Base-by-base conservation (phyloP, 192 early-diverging fungal species). In the Coemansia aciculifera region DNA sequence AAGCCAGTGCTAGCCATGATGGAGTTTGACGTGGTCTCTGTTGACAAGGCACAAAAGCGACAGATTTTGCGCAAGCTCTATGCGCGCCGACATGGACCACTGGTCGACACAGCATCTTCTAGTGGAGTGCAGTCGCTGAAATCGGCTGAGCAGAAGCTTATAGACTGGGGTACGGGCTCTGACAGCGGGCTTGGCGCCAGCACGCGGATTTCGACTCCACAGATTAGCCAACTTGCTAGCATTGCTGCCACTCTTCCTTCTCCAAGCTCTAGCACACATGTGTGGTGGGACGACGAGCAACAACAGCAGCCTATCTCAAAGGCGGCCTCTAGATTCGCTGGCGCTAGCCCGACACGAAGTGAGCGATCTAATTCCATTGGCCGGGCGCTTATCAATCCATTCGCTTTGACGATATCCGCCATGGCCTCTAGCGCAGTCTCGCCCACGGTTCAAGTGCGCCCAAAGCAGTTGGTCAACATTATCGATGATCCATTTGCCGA, bases 1-100 rank as follows among this genome's bases (percentile, higher is more conserved):
- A 84, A 84, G 54, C 82, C 82, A 9, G 82, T 84, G 10, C 38
- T 77, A 57, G 77, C 68, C 2, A 69, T 76, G 64, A 72, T 79
- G 67, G 37, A 77, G 62, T 71, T 76, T 69, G 63, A 84, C 27
- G 82, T 84, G 1, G 39, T 76, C 29, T 76, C 74, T 15, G 69
- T 84, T 12, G 77, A 84, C 56, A 78, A 79, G 74, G 59, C 54
- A 4, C 70, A 67, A 3, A 76, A 63, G 42, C 67, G 68, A 11
- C 67, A 74, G 66, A 74, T 84, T 19, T 57, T 72, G 24, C 74
- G 74, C 32, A 49, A 69, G 13, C 71, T 83, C 7, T 83, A 83
- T 32, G 63, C 76, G 0, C 39, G 52, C 2, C 59, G 71, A 0
- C 73, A 81, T 34, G 63, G 34, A 34, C 1, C 34, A 0, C 24